phyloP scores from a whole-genome alignment of 345 rosid species.

The Mercurialis annua region DNA sequence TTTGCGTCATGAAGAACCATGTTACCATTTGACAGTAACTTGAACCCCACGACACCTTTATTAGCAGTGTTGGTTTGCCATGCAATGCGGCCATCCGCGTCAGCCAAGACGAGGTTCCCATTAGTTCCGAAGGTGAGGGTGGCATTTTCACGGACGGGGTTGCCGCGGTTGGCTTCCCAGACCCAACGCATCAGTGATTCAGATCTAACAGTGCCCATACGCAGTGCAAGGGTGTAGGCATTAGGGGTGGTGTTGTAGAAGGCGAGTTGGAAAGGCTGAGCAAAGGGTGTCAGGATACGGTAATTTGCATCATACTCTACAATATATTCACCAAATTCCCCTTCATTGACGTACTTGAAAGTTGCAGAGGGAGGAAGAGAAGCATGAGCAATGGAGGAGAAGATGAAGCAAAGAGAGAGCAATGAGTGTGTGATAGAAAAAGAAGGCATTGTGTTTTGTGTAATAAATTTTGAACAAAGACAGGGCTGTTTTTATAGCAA shows the following conservation, averaged over 20 bases:
- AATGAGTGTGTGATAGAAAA: conserved; percentile 3
- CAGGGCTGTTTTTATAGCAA: no score
- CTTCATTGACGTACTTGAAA: conserved; percentile 36
- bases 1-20: conserved; percentile 13
- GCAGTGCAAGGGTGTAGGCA: conserved; percentile 49
- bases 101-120: conserved; percentile 34
- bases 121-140: conserved; percentile 27
- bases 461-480: no score
- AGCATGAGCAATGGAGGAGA: conserved; percentile 23
- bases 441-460: conserved; percentile 3
- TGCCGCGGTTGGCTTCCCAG: conserved; percentile 34
- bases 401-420: conserved; percentile 7
- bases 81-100: conserved; percentile 22
- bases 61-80: conserved; percentile 35
- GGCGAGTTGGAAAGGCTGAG: conserved; percentile 46
- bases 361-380: conserved; percentile 34
- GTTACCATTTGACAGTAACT: conserved; percentile 8
- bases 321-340: conserved; percentile 27
- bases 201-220: conserved; percentile 40
- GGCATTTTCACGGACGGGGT: conserved; percentile 26
- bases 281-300: conserved; percentile 20
- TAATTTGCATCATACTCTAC: conserved; percentile 40
- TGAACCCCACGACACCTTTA: conserved; percentile 23
- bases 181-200: conserved; percentile 40
- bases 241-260: conserved; percentile 60